Evolutionary conservation across 352 stramenopile species (phyloP).

Genomic region (Elongisporangium undulatum): DNA sequence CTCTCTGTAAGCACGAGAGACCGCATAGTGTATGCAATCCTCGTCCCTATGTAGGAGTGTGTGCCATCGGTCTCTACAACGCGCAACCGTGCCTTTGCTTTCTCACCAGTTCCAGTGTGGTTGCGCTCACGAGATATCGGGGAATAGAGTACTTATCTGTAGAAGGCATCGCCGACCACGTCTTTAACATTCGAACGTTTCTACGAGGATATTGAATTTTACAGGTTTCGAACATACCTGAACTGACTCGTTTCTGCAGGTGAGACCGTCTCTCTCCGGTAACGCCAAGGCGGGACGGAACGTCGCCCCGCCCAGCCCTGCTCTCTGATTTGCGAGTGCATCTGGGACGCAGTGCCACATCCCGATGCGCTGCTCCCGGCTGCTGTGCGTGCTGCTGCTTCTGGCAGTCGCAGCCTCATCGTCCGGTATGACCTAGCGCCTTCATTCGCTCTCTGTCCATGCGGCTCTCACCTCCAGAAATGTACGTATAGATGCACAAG

Average conservation of each 20-base stretch:
- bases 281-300: background rate
- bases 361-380: background rate
- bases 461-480: background rate
- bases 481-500: background rate
- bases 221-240: background rate
- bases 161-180: background rate
- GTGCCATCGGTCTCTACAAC: background rate
- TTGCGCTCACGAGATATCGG: background rate
- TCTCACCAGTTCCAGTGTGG: background rate
- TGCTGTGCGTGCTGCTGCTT: background rate
- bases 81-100: background rate
- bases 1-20: background rate
- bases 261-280: background rate
- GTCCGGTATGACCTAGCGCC: background rate
- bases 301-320: background rate
- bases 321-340: background rate
- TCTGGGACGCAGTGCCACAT: background rate
- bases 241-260: background rate
- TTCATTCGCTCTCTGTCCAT: background rate
- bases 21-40: background rate
- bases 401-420: background rate
- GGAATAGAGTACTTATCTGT: background rate
- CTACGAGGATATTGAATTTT: background rate
- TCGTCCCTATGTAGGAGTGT: background rate
- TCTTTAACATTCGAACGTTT: background rate